Conservation (phyloP, 73 alveolate species). For the Breviolum minutum region DNA sequence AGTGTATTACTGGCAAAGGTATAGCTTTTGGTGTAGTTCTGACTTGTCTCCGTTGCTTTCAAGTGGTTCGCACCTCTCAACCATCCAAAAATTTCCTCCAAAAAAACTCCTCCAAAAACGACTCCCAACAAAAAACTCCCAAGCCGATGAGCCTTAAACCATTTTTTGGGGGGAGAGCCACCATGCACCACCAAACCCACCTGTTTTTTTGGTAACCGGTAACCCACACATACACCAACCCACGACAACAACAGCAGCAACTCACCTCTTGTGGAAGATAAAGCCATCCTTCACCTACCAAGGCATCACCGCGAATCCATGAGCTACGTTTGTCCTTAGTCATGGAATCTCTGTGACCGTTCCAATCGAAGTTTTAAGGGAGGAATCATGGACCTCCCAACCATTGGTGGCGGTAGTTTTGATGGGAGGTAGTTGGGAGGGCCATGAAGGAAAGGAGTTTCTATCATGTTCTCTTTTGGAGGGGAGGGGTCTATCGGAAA, state of each 20-base stretch:
- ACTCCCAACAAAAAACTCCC: background rate
- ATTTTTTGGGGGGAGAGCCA: too few relatives aligned
- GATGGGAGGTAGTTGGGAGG: too few relatives aligned
- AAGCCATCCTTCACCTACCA: constrained; percentile 79
- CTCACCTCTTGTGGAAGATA: constrained; percentile 20
- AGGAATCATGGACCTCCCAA: background rate
- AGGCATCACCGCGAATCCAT: constrained; percentile 86
- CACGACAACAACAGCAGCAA: background rate
- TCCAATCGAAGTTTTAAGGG: too few relatives aligned
- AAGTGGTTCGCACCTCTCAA: too few relatives aligned
- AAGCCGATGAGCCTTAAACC: background rate
- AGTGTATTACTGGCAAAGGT: background rate
- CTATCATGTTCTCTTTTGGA: too few relatives aligned
- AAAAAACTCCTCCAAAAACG: too few relatives aligned
- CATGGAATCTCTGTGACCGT: too few relatives aligned
- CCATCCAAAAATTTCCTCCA: too few relatives aligned
- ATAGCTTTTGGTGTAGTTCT: too few relatives aligned
- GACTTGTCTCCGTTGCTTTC: too few relatives aligned
- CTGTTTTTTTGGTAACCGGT: background rate
- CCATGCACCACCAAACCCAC: background rate
- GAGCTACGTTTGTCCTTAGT: constrained; percentile 66
- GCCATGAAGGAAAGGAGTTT: too few relatives aligned
- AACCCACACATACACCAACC: background rate
- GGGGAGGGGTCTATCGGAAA: too few relatives aligned
- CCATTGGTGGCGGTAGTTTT: background rate